Base-by-base conservation (phyloP, 371 early-diverging fungal genomes). In the Globomyces sp. region DNA sequence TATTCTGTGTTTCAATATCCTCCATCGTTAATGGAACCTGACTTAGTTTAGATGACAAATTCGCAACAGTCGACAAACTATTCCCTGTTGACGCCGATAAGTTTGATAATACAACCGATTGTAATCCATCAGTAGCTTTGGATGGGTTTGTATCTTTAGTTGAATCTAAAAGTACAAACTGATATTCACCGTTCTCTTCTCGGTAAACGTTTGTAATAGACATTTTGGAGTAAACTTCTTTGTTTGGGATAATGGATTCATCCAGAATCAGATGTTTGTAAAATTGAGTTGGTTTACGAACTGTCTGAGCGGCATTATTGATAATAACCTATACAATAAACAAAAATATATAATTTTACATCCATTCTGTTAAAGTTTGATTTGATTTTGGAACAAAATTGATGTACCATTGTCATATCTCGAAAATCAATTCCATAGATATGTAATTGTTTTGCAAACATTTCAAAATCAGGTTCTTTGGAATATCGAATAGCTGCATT, bases 301-400 rank as follows among this genome's bases (percentile, higher is more conserved):
- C 79, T 0, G 81, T 81, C 60, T 81, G 81, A 4, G 81, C 81
- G 10, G 81, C 81, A 71, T 81, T 81, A 71, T 81, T 81, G 63
- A 81, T 81, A 68, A 81, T 67, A 24, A 24, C 24, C 24, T 24
- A 24, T 24, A 24, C 24, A 24, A 24, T 24, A 24, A 24, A 24
- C 24, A 24, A 24, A 24, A 24, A 24, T 24, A 24, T 24, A 24
- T 24, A 24, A 24, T 24, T 24, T 24, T 4, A 71, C 78, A 58
- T 81, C 79, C 2, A 81, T 67, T 2, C 74, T 67, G 34, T 62
- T 41, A 49, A 73, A 75, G 9, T 60, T 57, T n/a, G 67, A 57
- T 47, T 71, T 72, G 42, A 81, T 62, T 40, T 78, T 73, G 0
- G 60, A 55, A 45, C 73, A 71, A 62, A 81, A 77, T 53, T 76